These are phyloP conservation scores for Thalia dealbata DNA, from an alignment of 176 grass and related monocot species.

Conservation along the genomic window DNA sequence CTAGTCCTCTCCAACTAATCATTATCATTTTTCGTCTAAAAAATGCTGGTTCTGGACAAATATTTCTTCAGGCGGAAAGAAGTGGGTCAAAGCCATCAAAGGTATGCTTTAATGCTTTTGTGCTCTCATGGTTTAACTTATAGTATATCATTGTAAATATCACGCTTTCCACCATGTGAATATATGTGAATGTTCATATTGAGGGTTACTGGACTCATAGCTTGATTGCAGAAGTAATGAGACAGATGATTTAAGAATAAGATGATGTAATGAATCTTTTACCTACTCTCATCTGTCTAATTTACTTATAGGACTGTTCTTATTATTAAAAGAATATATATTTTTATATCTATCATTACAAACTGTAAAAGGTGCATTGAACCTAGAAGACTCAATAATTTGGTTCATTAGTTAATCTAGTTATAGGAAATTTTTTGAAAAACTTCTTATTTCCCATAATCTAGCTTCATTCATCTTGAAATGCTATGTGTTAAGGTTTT, in stretches of 20 bases:
- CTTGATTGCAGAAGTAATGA: neutral
- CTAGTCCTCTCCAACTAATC: neutral
- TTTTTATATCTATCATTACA: neutral
- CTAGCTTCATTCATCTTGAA: neutral
- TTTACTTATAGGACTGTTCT: neutral
- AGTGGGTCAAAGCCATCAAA: conserved; percentile 54
- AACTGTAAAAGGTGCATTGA: neutral
- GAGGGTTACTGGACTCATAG: neutral
- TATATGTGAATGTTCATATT: neutral
- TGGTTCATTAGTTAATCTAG: neutral
- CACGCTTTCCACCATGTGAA: neutral
- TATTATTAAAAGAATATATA: neutral
- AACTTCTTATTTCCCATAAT: neutral
- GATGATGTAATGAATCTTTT: neutral
- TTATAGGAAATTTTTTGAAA: no score
- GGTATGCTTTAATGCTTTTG: conserved; percentile 34
- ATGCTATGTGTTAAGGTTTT: neutral
- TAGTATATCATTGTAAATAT: neutral
- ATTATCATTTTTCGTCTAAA: conserved; percentile 19
- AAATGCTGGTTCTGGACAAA: conserved; percentile 23
- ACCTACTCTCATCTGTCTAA: neutral
- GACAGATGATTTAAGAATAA: neutral
- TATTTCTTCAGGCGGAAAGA: conserved; percentile 39
- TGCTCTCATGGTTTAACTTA: conserved; percentile 9
- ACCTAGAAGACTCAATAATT: neutral